phyloP scores from a whole-genome alignment of 169 alveolate species.

The Blepharisma undulans region DNA sequence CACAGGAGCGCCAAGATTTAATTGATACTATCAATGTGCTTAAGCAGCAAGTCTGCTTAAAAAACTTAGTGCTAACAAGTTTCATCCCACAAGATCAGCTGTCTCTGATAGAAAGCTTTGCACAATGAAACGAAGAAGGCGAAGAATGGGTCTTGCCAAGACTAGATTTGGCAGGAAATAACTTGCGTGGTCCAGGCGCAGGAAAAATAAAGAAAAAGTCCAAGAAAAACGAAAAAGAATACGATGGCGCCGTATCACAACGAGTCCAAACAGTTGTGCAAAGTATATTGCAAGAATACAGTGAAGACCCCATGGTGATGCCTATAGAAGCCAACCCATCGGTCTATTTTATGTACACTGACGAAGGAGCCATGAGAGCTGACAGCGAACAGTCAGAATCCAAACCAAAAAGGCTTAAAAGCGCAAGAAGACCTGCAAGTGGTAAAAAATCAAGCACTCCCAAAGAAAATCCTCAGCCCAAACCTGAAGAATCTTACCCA shows the following conservation, averaged over 20 bases:
- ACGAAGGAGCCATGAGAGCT: conserved; percentile 55
- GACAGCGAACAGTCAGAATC: conserved; percentile 44
- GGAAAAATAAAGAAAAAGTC: conserved; percentile 6
- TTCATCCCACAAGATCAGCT: conserved; percentile 81
- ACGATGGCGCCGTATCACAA: conserved; percentile 35
- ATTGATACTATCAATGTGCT: conserved; percentile 76
- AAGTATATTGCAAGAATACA: conserved; percentile 23
- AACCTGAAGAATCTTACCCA: conserved; percentile 45
- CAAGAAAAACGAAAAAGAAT: conserved; percentile 49
- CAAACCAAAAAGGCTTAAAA: conserved; percentile 32
- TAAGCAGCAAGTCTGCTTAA: conserved; percentile 69
- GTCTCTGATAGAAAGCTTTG: conserved; percentile 53
- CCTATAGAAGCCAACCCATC: conserved; percentile 48
- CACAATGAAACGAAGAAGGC: conserved; percentile 66
- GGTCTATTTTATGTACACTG: conserved; percentile 56
- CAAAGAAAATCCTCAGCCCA: conserved; percentile 7
- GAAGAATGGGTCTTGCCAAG: conserved; percentile 72
- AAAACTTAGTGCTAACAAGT: conserved; percentile 64
- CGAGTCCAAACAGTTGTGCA: conserved; percentile 26
- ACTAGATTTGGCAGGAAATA: conserved; percentile 61
- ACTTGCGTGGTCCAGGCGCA: not conserved
- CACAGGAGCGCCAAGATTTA: conserved; percentile 78
- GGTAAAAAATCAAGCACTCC: conserved; percentile 39
- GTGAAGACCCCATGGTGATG: conserved; percentile 9
- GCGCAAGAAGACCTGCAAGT: conserved; percentile 37